Evolutionary conservation across 2,329 filamentous ascomycete genomes (phyloP).

Genomic region (Plectosphaerella sp.): DNA sequence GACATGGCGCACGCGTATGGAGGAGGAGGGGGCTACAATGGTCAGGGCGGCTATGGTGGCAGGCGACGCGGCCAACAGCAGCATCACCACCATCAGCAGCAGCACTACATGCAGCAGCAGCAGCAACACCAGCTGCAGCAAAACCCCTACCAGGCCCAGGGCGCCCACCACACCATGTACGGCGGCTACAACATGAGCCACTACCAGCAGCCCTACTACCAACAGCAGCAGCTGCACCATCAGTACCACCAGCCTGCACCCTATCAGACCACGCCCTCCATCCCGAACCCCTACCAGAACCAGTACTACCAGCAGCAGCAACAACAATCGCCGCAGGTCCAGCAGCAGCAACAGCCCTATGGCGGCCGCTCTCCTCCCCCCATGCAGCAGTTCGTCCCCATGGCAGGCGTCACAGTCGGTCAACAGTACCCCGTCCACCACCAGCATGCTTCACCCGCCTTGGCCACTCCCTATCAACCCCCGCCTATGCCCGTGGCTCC

Average conservation of each 20-base stretch:
- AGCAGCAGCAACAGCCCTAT: slow-evolving; percentile 40
- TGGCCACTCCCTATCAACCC: slow-evolving; percentile 54
- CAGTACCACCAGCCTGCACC: not conserved
- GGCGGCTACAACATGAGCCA: slow-evolving; percentile 38
- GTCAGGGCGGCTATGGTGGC: slow-evolving; percentile 20
- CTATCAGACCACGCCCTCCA: too few species aligned
- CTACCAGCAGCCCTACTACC: slow-evolving; percentile 37
- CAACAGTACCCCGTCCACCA: slow-evolving; percentile 43
- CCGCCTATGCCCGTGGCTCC: slow-evolving; percentile 36
- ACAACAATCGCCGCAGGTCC: slow-evolving; percentile 41
- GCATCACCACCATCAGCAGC: slow-evolving; percentile 28
- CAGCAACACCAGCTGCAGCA: slow-evolving; percentile 28
- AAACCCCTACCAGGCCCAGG: slow-evolving; percentile 15
- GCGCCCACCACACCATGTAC: slow-evolving; percentile 37
- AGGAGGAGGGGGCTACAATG: slow-evolving; percentile 17
- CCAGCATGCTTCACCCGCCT: slow-evolving; percentile 44
- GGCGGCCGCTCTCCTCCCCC: slow-evolving; percentile 37
- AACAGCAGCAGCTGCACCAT: slow-evolving; percentile 33
- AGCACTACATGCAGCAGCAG: slow-evolving; percentile 20
- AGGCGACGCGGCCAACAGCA: slow-evolving; percentile 16
- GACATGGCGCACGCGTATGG: slow-evolving; percentile 19
- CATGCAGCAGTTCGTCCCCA: slow-evolving; percentile 50
- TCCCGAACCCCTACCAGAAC: slow-evolving; percentile 57
- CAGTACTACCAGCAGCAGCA: slow-evolving; percentile 20
- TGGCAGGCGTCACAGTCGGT: slow-evolving; percentile 40